Evolutionary conservation across 108 stramenopile genomes (phyloP), one percentile per base, ranked within the genome.

Genomic region (Pseudonitzschia delicatissima): DNA sequence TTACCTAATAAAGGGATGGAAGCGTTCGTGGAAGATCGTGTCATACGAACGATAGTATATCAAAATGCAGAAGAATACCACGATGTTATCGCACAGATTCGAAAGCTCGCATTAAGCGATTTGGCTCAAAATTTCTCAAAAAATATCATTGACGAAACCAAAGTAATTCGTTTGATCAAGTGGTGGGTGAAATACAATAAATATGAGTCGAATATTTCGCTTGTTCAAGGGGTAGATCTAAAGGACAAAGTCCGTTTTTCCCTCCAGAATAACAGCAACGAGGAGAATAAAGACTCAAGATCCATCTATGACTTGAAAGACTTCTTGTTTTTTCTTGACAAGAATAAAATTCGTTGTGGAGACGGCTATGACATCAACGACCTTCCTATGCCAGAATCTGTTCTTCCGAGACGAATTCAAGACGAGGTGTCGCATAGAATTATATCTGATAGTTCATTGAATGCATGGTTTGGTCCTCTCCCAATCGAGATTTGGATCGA

Each of bases 21-120:
- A 58, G 48, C 74, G 11, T 78, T 78, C 52, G 64, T 67, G 5
- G 53, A 61, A n/a, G 50, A 62, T n/a, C 40, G 45, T 47, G 74
- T 85, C 23, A 45, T 83, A 35, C 80, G 82, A 33, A 55, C 49
- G 8, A 62, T 73, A 33, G 62, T 81, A 5, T 81, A 66, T 49
- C 69, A 83, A 17, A 88, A 86, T 66, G 87, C 83, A 26, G 59
- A 67, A 64, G 87, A 84, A 44, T 91, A 87, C 59, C 87, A 92
- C 52, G 74, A 83, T 53, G 62, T 86, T 13, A 78, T 92, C 63
- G 86, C 86, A 28, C 75, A 71, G 23, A 82, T 78, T 63, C 82
- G 72, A 31, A 61, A 45, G 27, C 45, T 92, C 42, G 59, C 36
- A 2, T 63, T 92, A 4, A 52, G 76, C 25, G 90, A 88, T 73